Evolutionary conservation across 202 grass and related monocot genomes (phyloP).

Genomic region (Tripidium arundinaceum): DNA sequence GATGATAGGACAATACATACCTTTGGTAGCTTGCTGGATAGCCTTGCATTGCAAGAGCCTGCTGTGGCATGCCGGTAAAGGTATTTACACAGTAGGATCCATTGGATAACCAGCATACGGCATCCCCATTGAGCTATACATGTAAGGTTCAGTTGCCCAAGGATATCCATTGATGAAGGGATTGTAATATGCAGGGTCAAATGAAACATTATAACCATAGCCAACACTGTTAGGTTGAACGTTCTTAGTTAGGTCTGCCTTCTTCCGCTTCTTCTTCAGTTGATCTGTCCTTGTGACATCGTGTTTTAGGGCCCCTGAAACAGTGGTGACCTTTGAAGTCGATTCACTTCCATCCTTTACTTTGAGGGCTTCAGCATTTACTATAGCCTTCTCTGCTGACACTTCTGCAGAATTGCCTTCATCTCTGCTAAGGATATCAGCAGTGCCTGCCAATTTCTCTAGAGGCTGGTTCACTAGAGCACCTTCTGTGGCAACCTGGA

Average conservation of each 20-base stretch:
- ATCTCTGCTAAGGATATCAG: conserved; percentile 16
- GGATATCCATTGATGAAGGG: conserved; percentile 39
- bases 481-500: background rate
- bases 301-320: conserved; percentile 8
- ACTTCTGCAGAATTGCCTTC: conserved; percentile 31
- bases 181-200: conserved; percentile 45
- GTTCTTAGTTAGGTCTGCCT: conserved; percentile 27
- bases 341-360: conserved; percentile 24
- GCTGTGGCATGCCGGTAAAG: conserved; percentile 28
- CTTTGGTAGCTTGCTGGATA: conserved; percentile 32
- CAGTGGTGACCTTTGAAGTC: background rate
- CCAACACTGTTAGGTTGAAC: conserved; percentile 32
- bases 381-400: conserved; percentile 27
- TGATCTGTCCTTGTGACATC: conserved; percentile 22
- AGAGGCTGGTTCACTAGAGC: background rate
- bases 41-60: conserved; percentile 30
- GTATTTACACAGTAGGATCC: conserved; percentile 26
- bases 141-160: conserved; percentile 47
- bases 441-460: conserved; percentile 9
- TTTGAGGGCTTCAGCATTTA: conserved; percentile 23
- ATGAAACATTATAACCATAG: conserved; percentile 31
- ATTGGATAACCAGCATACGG: conserved; percentile 40
- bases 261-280: conserved; percentile 57
- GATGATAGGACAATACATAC: conserved; percentile 19
- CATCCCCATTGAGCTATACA: conserved; percentile 35